phyloP scores from a whole-genome alignment of 1,139 yeast genomes.

The Suhomyces bokatorum region DNA sequence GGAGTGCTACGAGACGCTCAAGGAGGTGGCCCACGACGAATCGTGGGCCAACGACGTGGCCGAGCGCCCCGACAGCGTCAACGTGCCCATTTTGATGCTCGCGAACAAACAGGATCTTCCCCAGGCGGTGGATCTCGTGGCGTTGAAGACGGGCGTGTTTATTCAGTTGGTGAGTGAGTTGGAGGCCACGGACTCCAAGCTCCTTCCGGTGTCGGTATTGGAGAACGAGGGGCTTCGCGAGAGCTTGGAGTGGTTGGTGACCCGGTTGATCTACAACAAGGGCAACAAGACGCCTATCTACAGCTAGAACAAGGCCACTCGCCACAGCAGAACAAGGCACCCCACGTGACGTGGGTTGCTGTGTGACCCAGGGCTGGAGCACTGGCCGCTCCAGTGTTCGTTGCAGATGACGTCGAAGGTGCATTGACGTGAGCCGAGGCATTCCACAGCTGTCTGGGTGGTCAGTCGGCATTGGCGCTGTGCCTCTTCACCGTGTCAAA shows the following conservation, averaged over 20 bases:
- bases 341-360: background rate
- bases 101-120: conserved; percentile 94
- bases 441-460: no score
- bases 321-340: background rate
- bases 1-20: conserved; percentile 72
- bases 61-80: conserved; percentile 30
- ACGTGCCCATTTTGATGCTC: conserved; percentile 88
- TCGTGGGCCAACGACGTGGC: conserved; percentile 30
- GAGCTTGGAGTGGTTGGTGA: conserved; percentile 85
- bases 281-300: conserved; percentile 68
- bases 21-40: conserved; percentile 43
- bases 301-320: conserved; percentile 16
- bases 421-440: background rate
- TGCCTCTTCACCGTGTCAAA: no score
- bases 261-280: conserved; percentile 77
- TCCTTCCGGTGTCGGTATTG: conserved; percentile 84
- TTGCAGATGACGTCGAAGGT: conserved; percentile 1
- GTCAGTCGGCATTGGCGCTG: no score
- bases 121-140: conserved; percentile 69
- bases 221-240: conserved; percentile 85
- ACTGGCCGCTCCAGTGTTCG: conserved; percentile 1
- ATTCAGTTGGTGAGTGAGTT: conserved; percentile 75
- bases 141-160: conserved; percentile 77
- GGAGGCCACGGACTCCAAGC: conserved; percentile 88
- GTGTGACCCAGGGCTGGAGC: conserved; percentile 3